Percentiles rank a stretch among this genome's conserved stretches.
Conservation (phyloP, 176 grass and related monocot species). For the Triticum turgidum region DNA sequence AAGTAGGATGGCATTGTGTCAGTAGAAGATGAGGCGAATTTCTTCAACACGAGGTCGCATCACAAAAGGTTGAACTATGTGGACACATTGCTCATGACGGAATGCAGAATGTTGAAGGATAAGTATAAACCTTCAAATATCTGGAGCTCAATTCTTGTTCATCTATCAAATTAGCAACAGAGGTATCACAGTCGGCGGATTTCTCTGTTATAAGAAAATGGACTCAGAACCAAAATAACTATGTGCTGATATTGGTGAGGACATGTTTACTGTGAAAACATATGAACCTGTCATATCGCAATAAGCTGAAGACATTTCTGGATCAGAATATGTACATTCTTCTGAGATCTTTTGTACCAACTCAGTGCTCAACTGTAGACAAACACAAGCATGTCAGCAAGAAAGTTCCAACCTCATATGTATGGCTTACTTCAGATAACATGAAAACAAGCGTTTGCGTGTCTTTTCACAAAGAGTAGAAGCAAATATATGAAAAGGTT, state of each 20-base stretch:
- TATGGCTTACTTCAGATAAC: too few species aligned
- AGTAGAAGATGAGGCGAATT: neutral
- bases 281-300: constrained; percentile 33
- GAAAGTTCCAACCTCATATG: neutral
- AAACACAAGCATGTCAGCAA: constrained; percentile 22
- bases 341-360: constrained; percentile 12
- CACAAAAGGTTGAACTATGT: neutral
- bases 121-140: constrained; percentile 28
- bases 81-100: neutral
- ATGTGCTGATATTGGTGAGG: constrained; percentile 5
- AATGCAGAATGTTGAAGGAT: neutral
- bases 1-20: constrained; percentile 8
- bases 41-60: neutral
- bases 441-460: too few species aligned
- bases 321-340: constrained; percentile 4
- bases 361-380: neutral
- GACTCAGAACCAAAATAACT: constrained; percentile 7
- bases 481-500: too few species aligned
- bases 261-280: neutral
- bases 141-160: constrained; percentile 31
- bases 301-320: constrained; percentile 19
- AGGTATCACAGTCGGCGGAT: constrained; percentile 17
- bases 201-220: constrained; percentile 16
- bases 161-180: constrained; percentile 12
- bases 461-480: too few species aligned